Conservation (phyloP, 2,329 filamentous ascomycete genomes). For the Endothia cerciana region DNA sequence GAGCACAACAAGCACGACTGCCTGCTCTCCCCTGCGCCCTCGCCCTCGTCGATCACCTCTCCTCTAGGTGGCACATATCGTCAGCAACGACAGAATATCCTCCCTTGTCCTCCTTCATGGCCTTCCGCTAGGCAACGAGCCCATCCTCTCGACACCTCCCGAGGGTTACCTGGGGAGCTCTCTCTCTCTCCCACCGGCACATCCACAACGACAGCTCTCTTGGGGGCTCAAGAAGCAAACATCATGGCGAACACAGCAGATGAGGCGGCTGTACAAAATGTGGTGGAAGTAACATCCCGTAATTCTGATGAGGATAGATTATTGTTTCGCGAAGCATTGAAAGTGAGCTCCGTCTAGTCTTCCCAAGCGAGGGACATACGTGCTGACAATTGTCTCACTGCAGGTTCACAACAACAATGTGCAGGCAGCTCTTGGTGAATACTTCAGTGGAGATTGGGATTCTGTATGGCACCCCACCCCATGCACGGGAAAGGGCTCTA, state of each 20-base stretch:
- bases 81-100: not conserved
- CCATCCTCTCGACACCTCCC: not conserved
- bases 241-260: constrained; percentile 7
- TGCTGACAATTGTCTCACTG: constrained; percentile 10
- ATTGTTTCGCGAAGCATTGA: constrained; percentile 8
- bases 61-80: too few species aligned
- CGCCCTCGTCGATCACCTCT: not conserved
- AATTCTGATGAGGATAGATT: constrained; percentile 3
- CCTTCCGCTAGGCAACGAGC: not conserved
- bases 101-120: constrained; percentile 2
- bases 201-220: not conserved
- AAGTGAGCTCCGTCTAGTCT: constrained; percentile 15
- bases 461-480: constrained; percentile 40
- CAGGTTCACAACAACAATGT: constrained; percentile 51
- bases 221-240: not conserved
- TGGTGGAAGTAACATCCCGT: constrained; percentile 2
- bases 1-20: constrained; percentile 10
- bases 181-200: not conserved
- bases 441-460: constrained; percentile 50
- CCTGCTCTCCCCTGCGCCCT: not conserved
- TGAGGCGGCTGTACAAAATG: not conserved
- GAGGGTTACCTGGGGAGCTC: not conserved
- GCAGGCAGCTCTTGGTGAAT: constrained; percentile 55
- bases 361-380: constrained; percentile 9
- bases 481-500: not conserved